Evolutionary conservation across 2,329 filamentous ascomycete species (phyloP).

Genomic region (Pestalotiopsis sp.): DNA sequence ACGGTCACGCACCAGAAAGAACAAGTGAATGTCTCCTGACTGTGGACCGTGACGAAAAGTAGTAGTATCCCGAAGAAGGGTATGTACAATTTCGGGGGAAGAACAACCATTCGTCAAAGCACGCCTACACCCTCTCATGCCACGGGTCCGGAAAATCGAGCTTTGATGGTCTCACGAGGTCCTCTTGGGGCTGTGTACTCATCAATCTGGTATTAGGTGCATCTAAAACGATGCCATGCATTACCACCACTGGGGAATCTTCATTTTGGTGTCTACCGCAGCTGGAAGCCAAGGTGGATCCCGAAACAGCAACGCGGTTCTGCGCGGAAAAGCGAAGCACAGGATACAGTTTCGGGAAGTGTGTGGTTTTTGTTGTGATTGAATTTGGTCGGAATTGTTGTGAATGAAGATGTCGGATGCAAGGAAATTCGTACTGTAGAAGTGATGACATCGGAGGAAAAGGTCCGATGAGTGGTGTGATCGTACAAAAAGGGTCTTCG

Average conservation of each 20-base stretch:
- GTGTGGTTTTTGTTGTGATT: neutral
- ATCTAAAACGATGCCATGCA: conserved; percentile 13
- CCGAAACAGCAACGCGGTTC: conserved; percentile 7
- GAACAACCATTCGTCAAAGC: conserved; percentile 13
- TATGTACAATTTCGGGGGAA: conserved; percentile 12
- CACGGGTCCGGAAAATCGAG: conserved; percentile 16
- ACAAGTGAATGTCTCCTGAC: conserved; percentile 25
- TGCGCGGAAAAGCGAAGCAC: conserved; percentile 12
- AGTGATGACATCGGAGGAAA: conserved; percentile 18
- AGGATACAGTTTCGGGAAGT: neutral
- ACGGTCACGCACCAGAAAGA: conserved; percentile 12
- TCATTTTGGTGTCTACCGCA: neutral
- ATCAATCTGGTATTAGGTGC: conserved; percentile 10
- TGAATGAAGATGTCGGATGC: conserved; percentile 19
- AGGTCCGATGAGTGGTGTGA: conserved; percentile 18
- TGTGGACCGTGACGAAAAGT: conserved; percentile 17
- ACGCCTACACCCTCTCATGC: conserved; percentile 13
- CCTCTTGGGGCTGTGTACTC: conserved; percentile 19
- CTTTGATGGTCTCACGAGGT: conserved; percentile 16
- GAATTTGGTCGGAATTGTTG: conserved; percentile 7
- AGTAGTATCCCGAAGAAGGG: conserved; percentile 17
- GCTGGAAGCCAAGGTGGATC: conserved; percentile 9
- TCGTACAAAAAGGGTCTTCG: conserved; percentile 15
- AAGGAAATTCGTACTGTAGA: conserved; percentile 23
- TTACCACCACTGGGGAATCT: conserved; percentile 6